A percentile compares a stretch with the other conserved stretches of the same genome.
These are phyloP conservation scores for Gautieria morchelliformis DNA, from an alignment of 768 basidiomycete species.

Conservation along the genomic window DNA sequence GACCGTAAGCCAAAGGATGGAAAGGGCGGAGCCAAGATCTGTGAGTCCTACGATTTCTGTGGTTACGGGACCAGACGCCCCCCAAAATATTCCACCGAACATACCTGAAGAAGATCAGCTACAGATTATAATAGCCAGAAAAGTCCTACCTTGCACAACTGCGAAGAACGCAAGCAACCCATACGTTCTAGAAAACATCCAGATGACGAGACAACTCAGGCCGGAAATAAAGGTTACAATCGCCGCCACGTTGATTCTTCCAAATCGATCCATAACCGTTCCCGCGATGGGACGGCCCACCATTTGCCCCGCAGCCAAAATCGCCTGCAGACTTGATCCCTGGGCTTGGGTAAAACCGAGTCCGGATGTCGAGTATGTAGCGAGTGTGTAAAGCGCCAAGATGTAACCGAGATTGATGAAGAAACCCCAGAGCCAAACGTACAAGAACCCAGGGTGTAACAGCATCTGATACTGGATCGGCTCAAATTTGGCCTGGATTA, in stretches of 20 bases:
- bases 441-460: conserved; percentile 21
- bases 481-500: conserved; percentile 18
- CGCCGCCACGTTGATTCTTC: conserved; percentile 21
- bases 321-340: conserved; percentile 22
- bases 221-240: conserved; percentile 21
- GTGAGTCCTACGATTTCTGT: conserved; percentile 14
- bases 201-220: conserved; percentile 20
- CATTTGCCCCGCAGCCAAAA: conserved; percentile 24
- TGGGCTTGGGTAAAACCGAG: conserved; percentile 21
- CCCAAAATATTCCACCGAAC: conserved; percentile 14
- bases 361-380: conserved; percentile 22
- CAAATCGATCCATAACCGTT: conserved; percentile 18
- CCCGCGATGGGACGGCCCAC: conserved; percentile 23
- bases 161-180: conserved; percentile 22
- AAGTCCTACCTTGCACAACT: conserved; percentile 18
- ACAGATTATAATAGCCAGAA: not conserved
- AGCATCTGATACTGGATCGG: conserved; percentile 18
- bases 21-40: conserved; percentile 9
- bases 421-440: conserved; percentile 20
- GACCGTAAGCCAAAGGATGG: conserved; percentile 9
- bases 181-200: conserved; percentile 22
- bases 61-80: conserved; percentile 10
- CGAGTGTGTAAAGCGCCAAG: conserved; percentile 21
- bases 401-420: conserved; percentile 22
- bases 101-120: not conserved